Base-by-base conservation (phyloP, 2,329 filamentous ascomycete species). In the Pyricularia sp. region DNA sequence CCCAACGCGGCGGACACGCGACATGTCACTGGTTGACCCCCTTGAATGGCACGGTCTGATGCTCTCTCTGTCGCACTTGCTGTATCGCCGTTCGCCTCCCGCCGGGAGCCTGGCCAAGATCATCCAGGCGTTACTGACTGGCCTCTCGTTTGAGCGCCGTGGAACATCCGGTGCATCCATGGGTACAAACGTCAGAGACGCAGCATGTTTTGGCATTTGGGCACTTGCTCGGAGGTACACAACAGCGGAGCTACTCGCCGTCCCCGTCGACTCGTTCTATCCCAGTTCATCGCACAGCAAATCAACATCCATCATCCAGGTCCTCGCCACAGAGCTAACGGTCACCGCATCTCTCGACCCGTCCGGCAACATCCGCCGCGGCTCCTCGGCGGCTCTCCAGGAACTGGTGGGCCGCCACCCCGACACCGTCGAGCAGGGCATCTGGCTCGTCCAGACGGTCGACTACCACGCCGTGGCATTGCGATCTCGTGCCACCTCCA, bases 171-270 rank as follows among this genome's bases (percentile, higher is more conserved):
- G 95, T n/a, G 88, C 86, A 14, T 94, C 92, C 3, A 84, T 94
- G 12, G 95, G 95, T 1, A 90, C 92, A 1, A 97, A 96, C 73
- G 94, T 99, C 20, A 88, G 95, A 65, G 95, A 99, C 80, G 94
- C 95, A 14, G 93, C 95, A 3, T 97, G 94, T 77, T 99, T 98
- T 77, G 95, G 95, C 7, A 90, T 98, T 28, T 99, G 95, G 95
- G 91, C 94, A 1, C 78, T 98, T 9, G 92, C 94, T 26, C 86
- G 95, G 69, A 90, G 94, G 68, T 99, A 98, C 74, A 89, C 87
- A 0, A 97, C 93, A 0, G 76, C 82, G 0, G 94, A 98, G 77
- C 83, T 98, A 7, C 82, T 90, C 12, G 82, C 82, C 0, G 28
- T 26, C 14, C 23, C 50, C 42, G 30, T 81, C 86, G 1, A 81